Percentiles rank a stretch among this genome's conserved stretches.
Evolutionary conservation across 495 filamentous ascomycete species (phyloP).

Genomic region (Hyphodiscus hymeniophilus): DNA sequence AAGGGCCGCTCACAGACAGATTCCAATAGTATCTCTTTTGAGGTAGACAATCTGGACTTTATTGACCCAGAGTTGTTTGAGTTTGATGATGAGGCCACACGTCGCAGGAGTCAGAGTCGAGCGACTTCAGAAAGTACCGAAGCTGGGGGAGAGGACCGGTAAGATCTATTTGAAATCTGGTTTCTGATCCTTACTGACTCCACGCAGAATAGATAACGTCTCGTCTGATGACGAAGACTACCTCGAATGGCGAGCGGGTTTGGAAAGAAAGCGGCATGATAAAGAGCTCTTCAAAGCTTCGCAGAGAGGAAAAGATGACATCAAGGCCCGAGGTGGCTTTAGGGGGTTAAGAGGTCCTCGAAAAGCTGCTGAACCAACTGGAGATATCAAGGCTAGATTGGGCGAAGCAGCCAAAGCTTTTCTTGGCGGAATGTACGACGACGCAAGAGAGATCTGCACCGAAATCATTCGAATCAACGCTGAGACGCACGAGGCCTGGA

Average conservation of each 20-base stretch:
- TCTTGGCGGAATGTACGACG: conserved; percentile 54
- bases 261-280: conserved; percentile 27
- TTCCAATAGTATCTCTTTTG: no score
- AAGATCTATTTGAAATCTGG: not conserved
- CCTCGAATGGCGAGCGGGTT: conserved; percentile 27
- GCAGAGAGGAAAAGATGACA: not conserved
- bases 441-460: conserved; percentile 51
- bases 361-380: conserved; percentile 62
- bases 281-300: conserved; percentile 22
- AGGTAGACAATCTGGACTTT: no score
- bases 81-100: not conserved
- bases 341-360: conserved; percentile 55
- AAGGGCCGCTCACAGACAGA: no score
- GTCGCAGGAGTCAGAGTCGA: conserved; percentile 1
- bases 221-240: conserved; percentile 31
- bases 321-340: conserved; percentile 30
- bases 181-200: not conserved
- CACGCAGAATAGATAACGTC: conserved; percentile 12
- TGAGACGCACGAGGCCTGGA: conserved; percentile 74
- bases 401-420: conserved; percentile 64
- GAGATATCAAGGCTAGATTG: conserved; percentile 65
- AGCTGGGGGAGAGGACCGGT: not conserved
- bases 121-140: not conserved
- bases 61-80: no score
- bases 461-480: conserved; percentile 74